phyloP scores from a whole-genome alignment of 1,284 basidiomycete genomes.

The Austroboletus niveus region DNA sequence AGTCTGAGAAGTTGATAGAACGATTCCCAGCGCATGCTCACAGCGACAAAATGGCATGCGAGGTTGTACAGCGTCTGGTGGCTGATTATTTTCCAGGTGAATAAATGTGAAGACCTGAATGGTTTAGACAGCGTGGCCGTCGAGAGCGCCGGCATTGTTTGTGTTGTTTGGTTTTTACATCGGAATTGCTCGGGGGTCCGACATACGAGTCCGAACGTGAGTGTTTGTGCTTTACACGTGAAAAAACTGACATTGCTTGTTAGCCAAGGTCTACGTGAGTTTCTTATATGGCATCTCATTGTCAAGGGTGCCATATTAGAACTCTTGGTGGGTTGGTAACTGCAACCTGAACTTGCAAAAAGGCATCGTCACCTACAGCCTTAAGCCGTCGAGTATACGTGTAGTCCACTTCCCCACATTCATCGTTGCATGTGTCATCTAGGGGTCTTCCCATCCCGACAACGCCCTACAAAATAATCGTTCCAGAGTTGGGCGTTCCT shows the following conservation, averaged over 20 bases:
- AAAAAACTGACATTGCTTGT: conserved; percentile 5
- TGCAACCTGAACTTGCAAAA: conserved; percentile 62
- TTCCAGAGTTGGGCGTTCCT: conserved; percentile 75
- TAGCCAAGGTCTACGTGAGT: conserved; percentile 70
- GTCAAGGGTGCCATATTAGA: conserved; percentile 44
- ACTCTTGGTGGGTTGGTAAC: conserved; percentile 91
- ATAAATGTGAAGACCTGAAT: neutral
- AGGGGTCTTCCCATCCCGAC: conserved; percentile 83
- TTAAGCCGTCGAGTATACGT: too few species aligned
- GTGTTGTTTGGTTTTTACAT: too few species aligned
- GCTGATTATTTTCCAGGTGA: conserved; percentile 55
- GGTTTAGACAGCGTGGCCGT: too few species aligned
- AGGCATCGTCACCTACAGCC: conserved; percentile 76
- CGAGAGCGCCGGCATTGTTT: neutral
- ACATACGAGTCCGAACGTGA: conserved; percentile 72
- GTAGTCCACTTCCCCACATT: conserved; percentile 41
- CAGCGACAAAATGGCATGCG: conserved; percentile 76
- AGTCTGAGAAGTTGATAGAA: too few species aligned
- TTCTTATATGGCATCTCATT: conserved; percentile 4
- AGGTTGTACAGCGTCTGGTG: conserved; percentile 80
- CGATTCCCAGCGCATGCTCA: too few species aligned
- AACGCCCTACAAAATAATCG: conserved; percentile 70
- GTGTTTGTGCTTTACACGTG: conserved; percentile 25
- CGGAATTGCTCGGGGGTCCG: conserved; percentile 9
- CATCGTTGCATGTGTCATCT: neutral